Evolutionary conservation across 106 monocot species (phyloP), one percentile per base, ranked within the genome.

Genomic region (Dendrobium officinale): DNA sequence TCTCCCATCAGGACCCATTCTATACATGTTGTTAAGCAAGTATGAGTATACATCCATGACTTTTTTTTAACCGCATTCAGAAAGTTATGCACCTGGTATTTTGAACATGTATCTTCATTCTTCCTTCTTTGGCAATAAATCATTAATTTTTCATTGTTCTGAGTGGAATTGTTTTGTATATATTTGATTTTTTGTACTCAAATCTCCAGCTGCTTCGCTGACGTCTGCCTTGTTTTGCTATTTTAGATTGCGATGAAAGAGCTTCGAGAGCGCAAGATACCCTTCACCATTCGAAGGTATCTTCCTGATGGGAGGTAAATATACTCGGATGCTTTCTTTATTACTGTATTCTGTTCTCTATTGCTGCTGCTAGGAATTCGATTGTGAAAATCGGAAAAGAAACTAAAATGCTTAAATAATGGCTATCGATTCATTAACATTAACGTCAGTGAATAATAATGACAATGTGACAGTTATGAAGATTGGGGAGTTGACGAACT

Each of bases 401-500:
- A 70, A 11, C 24, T 31, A 31, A 70, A 29, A 11, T 31, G 26
- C 9, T 33, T 5, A 29, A 33, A 70, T 29, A 33, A 70, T 6
- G 37, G 37, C 51, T 51, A 13, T 51, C 51, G 13, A 51, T 51
- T 51, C 15, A 51, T 51, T 13, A 42, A 42, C 6, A 19, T 43
- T 40, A 18, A 42, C 43, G 9, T 42, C 19, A 2, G 61, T 61
- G 2, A 19, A 19, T 6, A 15, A 19, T 64, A 15, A 7, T 70
- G 37, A 70, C 15, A 16, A 37, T 37, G 37, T 79, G 15, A 75
- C 83, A 97, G 96, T 75, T 97, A 94, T 11, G 96, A 97, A 72
- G 96, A 94, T 13, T 97, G 96, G 96, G 92, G 96, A 40, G 93
- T 97, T 27, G 93, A 97, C 78, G 96, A 97, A 75, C 88, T 97